Conservation (phyloP, 2,329 filamentous ascomycete genomes). For the Thermoascus crustaceus region DNA sequence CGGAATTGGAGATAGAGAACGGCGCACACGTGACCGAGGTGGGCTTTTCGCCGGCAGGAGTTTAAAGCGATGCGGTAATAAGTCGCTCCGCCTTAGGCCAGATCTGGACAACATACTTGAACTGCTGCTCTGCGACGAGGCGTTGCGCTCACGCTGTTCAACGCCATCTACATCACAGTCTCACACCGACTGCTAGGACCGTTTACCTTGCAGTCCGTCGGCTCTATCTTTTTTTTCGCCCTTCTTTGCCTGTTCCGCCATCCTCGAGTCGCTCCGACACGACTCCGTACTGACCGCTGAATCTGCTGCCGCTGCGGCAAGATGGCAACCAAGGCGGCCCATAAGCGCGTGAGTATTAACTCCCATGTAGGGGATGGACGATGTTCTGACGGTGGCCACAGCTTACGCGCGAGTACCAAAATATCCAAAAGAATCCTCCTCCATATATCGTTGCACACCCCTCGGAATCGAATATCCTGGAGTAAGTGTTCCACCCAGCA, state of each 20-base stretch:
- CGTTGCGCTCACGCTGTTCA: too few species aligned
- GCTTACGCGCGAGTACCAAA: constrained; percentile 57
- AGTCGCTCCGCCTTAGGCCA: too few species aligned
- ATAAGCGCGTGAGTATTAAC: constrained; percentile 56
- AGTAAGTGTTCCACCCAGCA: too few species aligned
- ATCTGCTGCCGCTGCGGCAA: constrained; percentile 8
- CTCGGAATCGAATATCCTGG: constrained; percentile 83
- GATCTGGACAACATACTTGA: too few species aligned
- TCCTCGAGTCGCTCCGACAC: neutral
- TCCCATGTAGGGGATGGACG: neutral
- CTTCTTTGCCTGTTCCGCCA: neutral
- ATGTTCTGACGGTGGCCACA: constrained; percentile 16
- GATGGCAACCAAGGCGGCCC: constrained; percentile 66
- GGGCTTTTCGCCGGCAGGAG: too few species aligned
- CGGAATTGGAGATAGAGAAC: neutral
- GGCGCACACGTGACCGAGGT: neutral
- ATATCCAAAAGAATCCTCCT: constrained; percentile 66
- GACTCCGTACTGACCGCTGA: constrained; percentile 1
- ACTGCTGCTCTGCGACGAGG: too few species aligned
- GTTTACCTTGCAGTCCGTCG: too few species aligned
- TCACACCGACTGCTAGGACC: too few species aligned
- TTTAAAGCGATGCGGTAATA: too few species aligned
- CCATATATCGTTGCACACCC: constrained; percentile 85
- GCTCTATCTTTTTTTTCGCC: too few species aligned
- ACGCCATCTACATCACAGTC: too few species aligned